phyloP scores from a whole-genome alignment of 768 basidiomycete genomes.

The Rhizopogon vinicolor region DNA sequence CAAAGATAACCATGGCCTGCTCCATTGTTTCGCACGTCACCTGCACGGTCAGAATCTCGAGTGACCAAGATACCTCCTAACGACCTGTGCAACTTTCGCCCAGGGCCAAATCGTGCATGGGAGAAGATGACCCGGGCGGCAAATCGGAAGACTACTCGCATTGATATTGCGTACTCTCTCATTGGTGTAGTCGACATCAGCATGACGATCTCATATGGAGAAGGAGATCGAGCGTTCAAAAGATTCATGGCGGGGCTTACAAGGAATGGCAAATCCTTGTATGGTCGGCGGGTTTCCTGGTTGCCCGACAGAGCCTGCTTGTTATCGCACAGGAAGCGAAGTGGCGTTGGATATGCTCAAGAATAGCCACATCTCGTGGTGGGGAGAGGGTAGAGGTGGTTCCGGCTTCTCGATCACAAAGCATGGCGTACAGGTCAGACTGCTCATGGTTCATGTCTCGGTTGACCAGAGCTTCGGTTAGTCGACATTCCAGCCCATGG shows the following conservation, averaged over 20 bases:
- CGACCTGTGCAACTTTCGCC: conserved; percentile 13
- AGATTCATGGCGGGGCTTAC: conserved; percentile 16
- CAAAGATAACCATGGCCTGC: no score
- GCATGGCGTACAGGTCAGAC: conserved; percentile 11
- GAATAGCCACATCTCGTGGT: background rate
- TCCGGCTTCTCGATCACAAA: conserved; percentile 15
- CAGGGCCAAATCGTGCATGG: conserved; percentile 12
- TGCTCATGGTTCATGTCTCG: conserved; percentile 10
- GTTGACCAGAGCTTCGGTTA: no score
- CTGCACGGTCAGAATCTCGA: background rate
- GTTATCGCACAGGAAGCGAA: conserved; percentile 7
- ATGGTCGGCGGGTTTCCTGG: conserved; percentile 10
- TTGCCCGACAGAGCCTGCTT: conserved; percentile 13
- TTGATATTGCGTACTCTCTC: conserved; percentile 18
- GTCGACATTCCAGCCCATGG: conserved; percentile 11
- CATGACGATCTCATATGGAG: conserved; percentile 19
- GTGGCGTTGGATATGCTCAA: background rate
- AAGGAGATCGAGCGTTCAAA: conserved; percentile 18
- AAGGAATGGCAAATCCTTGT: conserved; percentile 14
- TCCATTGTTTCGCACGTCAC: no score
- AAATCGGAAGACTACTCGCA: conserved; percentile 14
- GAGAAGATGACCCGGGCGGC: conserved; percentile 20
- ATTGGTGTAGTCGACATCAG: conserved; percentile 19
- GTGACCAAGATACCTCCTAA: conserved; percentile 8
- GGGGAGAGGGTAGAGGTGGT: conserved; percentile 3